Evolutionary conservation across 2,329 filamentous ascomycete genomes (phyloP).

Genomic region (Hymenoscyphus linearis): DNA sequence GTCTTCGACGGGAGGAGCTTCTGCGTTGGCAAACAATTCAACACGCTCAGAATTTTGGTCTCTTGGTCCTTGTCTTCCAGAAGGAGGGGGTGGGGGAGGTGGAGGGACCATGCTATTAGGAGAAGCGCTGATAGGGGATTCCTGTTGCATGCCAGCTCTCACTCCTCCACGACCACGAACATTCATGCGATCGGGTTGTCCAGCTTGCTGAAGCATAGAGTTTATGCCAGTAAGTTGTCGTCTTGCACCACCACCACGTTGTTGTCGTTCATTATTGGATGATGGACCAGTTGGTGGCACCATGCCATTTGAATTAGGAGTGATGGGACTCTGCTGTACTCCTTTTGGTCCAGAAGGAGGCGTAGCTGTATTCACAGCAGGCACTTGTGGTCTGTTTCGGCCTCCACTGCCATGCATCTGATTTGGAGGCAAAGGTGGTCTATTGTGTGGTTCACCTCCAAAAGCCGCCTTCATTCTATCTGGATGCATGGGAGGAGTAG

Average conservation of each 20-base stretch:
- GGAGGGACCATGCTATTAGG: slow-evolving; percentile 49
- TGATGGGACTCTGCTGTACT: slow-evolving; percentile 25
- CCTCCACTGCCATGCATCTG: slow-evolving; percentile 29
- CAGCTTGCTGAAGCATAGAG: slow-evolving; percentile 49
- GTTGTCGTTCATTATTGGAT: slow-evolving; percentile 29
- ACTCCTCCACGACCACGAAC: slow-evolving; percentile 32
- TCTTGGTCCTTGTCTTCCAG: slow-evolving; percentile 19
- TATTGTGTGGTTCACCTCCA: slow-evolving; percentile 23
- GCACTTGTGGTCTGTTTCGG: slow-evolving; percentile 31
- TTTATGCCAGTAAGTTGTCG: slow-evolving; percentile 56
- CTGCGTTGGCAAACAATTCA: slow-evolving; percentile 27
- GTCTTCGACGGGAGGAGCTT: slow-evolving; percentile 11
- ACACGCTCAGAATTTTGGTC: slow-evolving; percentile 25
- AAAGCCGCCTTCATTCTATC: slow-evolving; percentile 27
- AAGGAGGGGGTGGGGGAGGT: slow-evolving; percentile 43
- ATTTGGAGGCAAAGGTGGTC: slow-evolving; percentile 22
- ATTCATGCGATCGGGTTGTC: slow-evolving; percentile 35
- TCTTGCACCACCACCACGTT: slow-evolving; percentile 31
- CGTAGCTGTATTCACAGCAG: slow-evolving; percentile 24
- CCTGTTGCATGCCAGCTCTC: slow-evolving; percentile 40
- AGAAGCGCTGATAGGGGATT: slow-evolving; percentile 47
- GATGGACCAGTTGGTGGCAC: slow-evolving; percentile 31
- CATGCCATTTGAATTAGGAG: slow-evolving; percentile 23
- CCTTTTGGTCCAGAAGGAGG: slow-evolving; percentile 31
- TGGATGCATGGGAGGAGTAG: slow-evolving; percentile 34